Percentiles rank a stretch among this genome's conserved stretches.
Evolutionary conservation across 306 rosid species (phyloP).

Genomic region (Oemleria cerasiformis): DNA sequence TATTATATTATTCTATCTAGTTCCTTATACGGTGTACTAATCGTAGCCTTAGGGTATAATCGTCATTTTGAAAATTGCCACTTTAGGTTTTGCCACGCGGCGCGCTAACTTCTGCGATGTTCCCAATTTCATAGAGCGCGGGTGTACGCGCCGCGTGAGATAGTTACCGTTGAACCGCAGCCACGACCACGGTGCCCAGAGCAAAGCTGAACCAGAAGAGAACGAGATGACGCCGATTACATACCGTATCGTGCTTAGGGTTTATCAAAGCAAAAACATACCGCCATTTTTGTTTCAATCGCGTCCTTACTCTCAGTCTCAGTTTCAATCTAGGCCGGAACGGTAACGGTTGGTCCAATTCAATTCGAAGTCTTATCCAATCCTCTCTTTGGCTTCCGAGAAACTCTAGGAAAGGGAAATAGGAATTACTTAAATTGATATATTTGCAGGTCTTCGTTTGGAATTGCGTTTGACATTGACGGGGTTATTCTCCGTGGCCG

Average conservation of each 20-base stretch:
- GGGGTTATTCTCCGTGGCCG: constrained; percentile 36
- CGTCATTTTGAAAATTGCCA: neutral
- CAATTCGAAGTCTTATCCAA: too few relatives aligned
- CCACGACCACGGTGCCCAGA: constrained; percentile 1
- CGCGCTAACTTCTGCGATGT: neutral
- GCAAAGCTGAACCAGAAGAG: constrained; percentile 7
- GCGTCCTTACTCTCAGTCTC: constrained; percentile 13
- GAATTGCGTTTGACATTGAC: constrained; percentile 37
- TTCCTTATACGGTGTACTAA: too few relatives aligned
- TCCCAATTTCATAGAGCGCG: neutral
- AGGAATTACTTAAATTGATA: neutral
- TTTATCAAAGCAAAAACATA: constrained; percentile 14
- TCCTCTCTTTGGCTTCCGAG: neutral
- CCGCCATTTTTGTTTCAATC: neutral
- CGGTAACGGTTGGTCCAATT: constrained; percentile 20
- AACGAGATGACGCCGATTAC: constrained; percentile 22
- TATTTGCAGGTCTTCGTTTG: constrained; percentile 29
- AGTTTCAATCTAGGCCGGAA: constrained; percentile 6
- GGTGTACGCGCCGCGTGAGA: neutral
- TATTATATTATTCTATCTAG: too few relatives aligned
- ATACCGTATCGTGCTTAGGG: constrained; percentile 10
- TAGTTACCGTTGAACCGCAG: neutral
- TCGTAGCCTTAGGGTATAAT: too few relatives aligned
- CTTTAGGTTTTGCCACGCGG: neutral
- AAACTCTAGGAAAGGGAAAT: neutral